A percentile compares a stretch with the other conserved stretches of the same genome.
Evolutionary conservation across 2,329 filamentous ascomycete species (phyloP).

Genomic region (Taxawa tesnikishii): DNA sequence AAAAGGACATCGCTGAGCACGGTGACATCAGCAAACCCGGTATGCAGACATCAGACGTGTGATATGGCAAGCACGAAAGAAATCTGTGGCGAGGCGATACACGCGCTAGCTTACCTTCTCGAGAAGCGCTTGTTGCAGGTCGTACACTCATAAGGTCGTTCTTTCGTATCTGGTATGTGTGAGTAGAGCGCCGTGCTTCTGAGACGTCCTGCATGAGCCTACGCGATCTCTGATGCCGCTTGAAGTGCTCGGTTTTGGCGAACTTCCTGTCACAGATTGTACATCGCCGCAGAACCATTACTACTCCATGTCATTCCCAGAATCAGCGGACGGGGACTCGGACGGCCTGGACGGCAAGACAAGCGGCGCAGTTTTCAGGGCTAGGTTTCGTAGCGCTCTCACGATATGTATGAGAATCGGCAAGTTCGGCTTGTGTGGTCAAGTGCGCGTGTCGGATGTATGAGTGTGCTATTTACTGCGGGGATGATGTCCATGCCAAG

Average conservation of each 20-base stretch:
- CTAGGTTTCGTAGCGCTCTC: too few relatives aligned
- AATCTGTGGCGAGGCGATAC: too few relatives aligned
- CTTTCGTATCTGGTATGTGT: slow-evolving; percentile 34
- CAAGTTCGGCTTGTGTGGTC: too few relatives aligned
- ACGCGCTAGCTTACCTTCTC: slow-evolving; percentile 29
- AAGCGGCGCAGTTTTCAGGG: too few relatives aligned
- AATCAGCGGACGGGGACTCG: too few relatives aligned
- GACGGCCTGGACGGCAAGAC: too few relatives aligned
- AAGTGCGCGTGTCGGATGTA: too few relatives aligned
- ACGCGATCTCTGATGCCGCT: slow-evolving; percentile 44
- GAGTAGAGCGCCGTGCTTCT: slow-evolving; percentile 11
- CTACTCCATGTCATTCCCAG: not conserved
- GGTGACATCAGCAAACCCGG: slow-evolving; percentile 13
- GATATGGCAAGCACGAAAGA: too few relatives aligned
- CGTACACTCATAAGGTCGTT: slow-evolving; percentile 41
- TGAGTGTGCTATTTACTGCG: too few relatives aligned
- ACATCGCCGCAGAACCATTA: slow-evolving; percentile 10
- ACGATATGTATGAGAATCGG: too few relatives aligned
- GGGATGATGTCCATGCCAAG: too few relatives aligned
- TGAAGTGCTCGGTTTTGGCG: slow-evolving; percentile 44
- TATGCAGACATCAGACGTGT: slow-evolving; percentile 10
- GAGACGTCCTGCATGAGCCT: slow-evolving; percentile 16
- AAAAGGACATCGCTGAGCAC: slow-evolving; percentile 39
- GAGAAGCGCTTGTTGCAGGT: slow-evolving; percentile 44
- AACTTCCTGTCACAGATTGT: slow-evolving; percentile 38